A percentile compares a stretch with the other conserved stretches of the same genome.
Conservation (phyloP, 177 flowering plant genomes). For the Tripterygium wilfordii region DNA sequence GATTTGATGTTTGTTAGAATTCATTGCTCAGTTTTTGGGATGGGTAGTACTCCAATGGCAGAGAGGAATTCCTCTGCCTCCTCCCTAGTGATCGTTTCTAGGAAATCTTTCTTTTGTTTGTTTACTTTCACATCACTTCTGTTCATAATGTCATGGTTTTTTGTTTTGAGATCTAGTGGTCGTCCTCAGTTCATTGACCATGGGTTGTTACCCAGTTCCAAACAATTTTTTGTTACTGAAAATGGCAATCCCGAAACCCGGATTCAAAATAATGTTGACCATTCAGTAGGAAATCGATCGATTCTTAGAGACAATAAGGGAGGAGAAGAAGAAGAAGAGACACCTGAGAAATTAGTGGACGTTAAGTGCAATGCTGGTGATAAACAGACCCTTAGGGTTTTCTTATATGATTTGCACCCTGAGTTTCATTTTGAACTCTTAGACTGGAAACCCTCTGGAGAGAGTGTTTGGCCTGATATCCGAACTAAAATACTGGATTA, state of each 20-base stretch:
- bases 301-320: constrained; percentile 8
- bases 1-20: background rate
- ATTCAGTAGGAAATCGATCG: constrained; percentile 8
- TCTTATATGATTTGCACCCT: constrained; percentile 82
- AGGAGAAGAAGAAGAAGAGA: background rate
- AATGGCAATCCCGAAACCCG: constrained; percentile 9
- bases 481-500: constrained; percentile 42
- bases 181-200: constrained; percentile 34
- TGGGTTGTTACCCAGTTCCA: constrained; percentile 30
- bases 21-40: constrained; percentile 3
- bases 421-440: constrained; percentile 77
- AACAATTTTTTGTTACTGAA: constrained; percentile 13
- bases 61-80: constrained; percentile 32
- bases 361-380: constrained; percentile 1
- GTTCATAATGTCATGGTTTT: constrained; percentile 67
- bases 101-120: constrained; percentile 41
- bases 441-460: constrained; percentile 53
- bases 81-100: constrained; percentile 31
- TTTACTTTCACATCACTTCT: constrained; percentile 35
- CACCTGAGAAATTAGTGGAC: constrained; percentile 4
- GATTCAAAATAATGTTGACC: constrained; percentile 3
- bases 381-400: constrained; percentile 49
- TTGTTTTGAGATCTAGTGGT: constrained; percentile 47
- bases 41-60: constrained; percentile 31
- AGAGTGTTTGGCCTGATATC: constrained; percentile 76